Conservation (phyloP, 2,329 filamentous ascomycete species). For the Penicillium hesseltinei region DNA sequence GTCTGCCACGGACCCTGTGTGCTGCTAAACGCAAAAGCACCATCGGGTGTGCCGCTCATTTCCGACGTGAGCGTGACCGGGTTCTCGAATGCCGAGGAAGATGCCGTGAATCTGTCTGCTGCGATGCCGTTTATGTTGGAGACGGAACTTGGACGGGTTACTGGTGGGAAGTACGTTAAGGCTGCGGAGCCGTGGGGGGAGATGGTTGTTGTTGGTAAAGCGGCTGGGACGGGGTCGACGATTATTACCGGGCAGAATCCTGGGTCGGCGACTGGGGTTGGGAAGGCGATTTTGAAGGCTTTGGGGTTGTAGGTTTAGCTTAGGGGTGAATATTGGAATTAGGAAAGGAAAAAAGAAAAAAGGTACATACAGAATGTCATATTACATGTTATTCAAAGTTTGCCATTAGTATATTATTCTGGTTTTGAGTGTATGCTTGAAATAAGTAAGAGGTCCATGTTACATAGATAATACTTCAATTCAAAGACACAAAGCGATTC, state of each 20-base stretch:
- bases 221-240: slow-evolving; percentile 27
- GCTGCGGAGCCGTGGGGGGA: slow-evolving; percentile 45
- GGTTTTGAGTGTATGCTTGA: not conserved
- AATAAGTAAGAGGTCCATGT: not conserved
- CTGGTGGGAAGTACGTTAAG: slow-evolving; percentile 47
- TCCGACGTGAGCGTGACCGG: slow-evolving; percentile 45
- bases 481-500: slow-evolving; percentile 16
- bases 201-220: slow-evolving; percentile 44
- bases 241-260: slow-evolving; percentile 53
- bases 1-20: slow-evolving; percentile 51
- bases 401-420: not conserved
- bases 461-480: not conserved
- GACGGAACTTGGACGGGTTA: slow-evolving; percentile 41
- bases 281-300: slow-evolving; percentile 44
- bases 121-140: slow-evolving; percentile 50
- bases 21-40: slow-evolving; percentile 45
- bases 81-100: slow-evolving; percentile 51
- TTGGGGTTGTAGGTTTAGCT: slow-evolving; percentile 19
- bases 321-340: not conserved
- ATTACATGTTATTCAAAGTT: not conserved
- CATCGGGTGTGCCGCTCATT: slow-evolving; percentile 45
- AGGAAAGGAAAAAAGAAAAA: too few species aligned
- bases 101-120: slow-evolving; percentile 39
- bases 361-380: too few species aligned
- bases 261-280: slow-evolving; percentile 44